Conservation (phyloP, 2,329 filamentous ascomycete genomes). For the Aspergillus pseudoviridinutans region DNA sequence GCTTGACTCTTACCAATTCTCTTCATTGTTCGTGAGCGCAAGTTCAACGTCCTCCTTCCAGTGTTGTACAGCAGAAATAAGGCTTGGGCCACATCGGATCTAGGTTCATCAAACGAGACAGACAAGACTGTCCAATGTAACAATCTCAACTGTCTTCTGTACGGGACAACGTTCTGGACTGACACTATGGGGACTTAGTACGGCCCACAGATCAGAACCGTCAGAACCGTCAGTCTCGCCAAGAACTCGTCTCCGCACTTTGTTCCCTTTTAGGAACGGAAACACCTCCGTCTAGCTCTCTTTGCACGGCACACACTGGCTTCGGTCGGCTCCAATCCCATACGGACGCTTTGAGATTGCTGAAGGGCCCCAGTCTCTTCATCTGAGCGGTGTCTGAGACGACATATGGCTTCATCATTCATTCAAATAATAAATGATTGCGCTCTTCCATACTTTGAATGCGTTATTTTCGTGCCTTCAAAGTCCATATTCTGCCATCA, state of each 20-base stretch:
- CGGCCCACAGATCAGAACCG: too few species aligned
- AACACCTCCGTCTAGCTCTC: slow-evolving; percentile 11
- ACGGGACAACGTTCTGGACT: background rate
- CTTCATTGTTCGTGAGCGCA: too few species aligned
- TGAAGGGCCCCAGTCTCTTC: background rate
- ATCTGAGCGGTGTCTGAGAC: background rate
- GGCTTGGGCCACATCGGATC: too few species aligned
- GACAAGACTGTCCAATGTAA: background rate
- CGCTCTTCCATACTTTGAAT: background rate
- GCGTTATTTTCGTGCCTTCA: background rate
- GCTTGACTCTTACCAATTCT: too few species aligned
- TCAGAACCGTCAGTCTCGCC: too few species aligned
- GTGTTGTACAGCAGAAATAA: too few species aligned
- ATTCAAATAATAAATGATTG: background rate
- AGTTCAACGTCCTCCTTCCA: too few species aligned
- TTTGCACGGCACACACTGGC: background rate
- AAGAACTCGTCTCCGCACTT: slow-evolving; percentile 2
- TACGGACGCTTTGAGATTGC: background rate
- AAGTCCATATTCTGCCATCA: background rate
- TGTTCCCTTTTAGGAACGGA: slow-evolving; percentile 9
- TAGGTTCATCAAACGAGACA: too few species aligned
- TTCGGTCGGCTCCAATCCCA: background rate
- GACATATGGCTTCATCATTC: background rate
- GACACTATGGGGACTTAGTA: too few species aligned
- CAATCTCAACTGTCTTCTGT: background rate